Percentiles rank a stretch among this genome's conserved stretches.
Conservation (phyloP, 108 stramenopile species). For the Skeletonema marinoi region DNA sequence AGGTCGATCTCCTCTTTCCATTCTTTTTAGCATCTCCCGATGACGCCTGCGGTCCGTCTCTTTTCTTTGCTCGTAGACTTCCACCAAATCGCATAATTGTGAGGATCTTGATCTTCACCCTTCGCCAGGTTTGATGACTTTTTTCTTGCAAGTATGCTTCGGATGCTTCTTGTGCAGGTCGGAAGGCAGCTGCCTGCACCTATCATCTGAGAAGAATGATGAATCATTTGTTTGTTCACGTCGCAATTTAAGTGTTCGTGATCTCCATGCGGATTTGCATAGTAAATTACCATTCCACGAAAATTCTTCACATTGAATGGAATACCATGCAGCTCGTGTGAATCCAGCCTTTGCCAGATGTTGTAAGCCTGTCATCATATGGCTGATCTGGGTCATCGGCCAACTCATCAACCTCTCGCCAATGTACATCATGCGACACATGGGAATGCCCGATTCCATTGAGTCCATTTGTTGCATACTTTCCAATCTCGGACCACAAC, state of each 20-base stretch:
- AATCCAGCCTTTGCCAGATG: constrained; percentile 26
- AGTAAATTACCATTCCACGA: constrained; percentile 53
- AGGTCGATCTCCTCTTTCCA: neutral
- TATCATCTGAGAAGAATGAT: constrained; percentile 43
- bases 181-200: constrained; percentile 32
- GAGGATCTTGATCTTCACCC: constrained; percentile 16
- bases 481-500: constrained; percentile 40
- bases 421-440: neutral
- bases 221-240: constrained; percentile 31
- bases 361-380: constrained; percentile 21
- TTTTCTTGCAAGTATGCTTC: constrained; percentile 6
- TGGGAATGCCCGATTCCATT: neutral
- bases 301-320: constrained; percentile 18
- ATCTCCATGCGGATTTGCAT: constrained; percentile 13
- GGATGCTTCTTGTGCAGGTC: constrained; percentile 10
- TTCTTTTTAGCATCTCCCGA: neutral
- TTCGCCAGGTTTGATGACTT: constrained; percentile 10
- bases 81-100: constrained; percentile 16
- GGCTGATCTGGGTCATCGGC: constrained; percentile 52
- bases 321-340: constrained; percentile 16
- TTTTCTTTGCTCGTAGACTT: neutral
- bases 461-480: neutral
- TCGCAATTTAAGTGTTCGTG: constrained; percentile 11
- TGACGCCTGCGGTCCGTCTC: neutral
- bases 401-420: constrained; percentile 34